Evolutionary conservation across 2,329 filamentous ascomycete species (phyloP).

Genomic region (Aspergillus pseudoglaucus): DNA sequence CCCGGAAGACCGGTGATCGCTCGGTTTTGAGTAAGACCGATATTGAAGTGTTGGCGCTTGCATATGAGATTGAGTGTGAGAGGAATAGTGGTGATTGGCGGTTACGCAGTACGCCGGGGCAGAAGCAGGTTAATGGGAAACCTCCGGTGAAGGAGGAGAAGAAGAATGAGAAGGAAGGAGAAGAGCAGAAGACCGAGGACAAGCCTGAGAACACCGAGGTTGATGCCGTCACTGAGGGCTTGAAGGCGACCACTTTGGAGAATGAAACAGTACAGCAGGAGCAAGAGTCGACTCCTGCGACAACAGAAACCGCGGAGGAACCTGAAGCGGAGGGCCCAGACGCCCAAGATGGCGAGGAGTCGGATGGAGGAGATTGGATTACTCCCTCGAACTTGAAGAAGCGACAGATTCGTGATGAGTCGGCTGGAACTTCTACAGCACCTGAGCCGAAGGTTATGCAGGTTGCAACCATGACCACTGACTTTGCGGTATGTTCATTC

Average conservation of each 20-base stretch:
- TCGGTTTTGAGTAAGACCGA: constrained; percentile 83
- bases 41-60: constrained; percentile 79
- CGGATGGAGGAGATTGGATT: constrained; percentile 73
- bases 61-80: constrained; percentile 93
- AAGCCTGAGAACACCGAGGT: constrained; percentile 19
- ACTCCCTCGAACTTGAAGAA: constrained; percentile 87
- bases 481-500: constrained; percentile 69
- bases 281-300: constrained; percentile 8
- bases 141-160: constrained; percentile 45
- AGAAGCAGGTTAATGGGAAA: constrained; percentile 69
- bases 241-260: constrained; percentile 24
- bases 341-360: constrained; percentile 25
- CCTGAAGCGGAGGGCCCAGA: constrained; percentile 24
- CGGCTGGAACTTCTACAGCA: constrained; percentile 42
- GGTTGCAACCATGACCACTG: constrained; percentile 85
- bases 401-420: constrained; percentile 64
- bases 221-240: constrained; percentile 21
- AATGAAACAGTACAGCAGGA: constrained; percentile 19
- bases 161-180: constrained; percentile 26
- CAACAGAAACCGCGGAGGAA: constrained; percentile 13
- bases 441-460: constrained; percentile 62
- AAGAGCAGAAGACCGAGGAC: constrained; percentile 12
- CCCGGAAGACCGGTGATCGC: constrained; percentile 80
- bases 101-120: constrained; percentile 68
- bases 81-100: constrained; percentile 85